Evolutionary conservation across 495 filamentous ascomycete species (phyloP).

Genomic region (Mytilinidion resinicola): DNA sequence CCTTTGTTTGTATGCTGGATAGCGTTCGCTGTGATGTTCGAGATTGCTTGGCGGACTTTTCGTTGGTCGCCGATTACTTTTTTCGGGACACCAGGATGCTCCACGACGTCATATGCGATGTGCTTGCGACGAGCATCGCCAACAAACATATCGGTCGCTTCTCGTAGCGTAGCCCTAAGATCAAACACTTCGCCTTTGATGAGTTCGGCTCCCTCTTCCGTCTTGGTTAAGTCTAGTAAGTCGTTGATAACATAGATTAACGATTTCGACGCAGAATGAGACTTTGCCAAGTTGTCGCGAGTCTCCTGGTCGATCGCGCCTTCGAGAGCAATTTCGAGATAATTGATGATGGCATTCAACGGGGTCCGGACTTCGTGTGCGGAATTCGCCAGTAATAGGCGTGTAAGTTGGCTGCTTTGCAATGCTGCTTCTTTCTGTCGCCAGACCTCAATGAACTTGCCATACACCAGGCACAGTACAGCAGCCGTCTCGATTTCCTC

Average conservation of each 20-base stretch:
- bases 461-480: slow-evolving; percentile 84
- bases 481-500: slow-evolving; percentile 82
- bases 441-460: slow-evolving; percentile 91
- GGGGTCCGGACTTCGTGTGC: slow-evolving; percentile 94
- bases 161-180: slow-evolving; percentile 61
- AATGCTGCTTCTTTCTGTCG: slow-evolving; percentile 81
- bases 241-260: slow-evolving; percentile 96
- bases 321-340: slow-evolving; percentile 88
- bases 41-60: slow-evolving; percentile 70
- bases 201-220: slow-evolving; percentile 72
- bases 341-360: slow-evolving; percentile 94
- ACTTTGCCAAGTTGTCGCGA: slow-evolving; percentile 76
- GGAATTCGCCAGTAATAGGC: slow-evolving; percentile 79
- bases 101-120: slow-evolving; percentile 59
- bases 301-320: slow-evolving; percentile 76
- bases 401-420: slow-evolving; percentile 74
- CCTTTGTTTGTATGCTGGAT: slow-evolving; percentile 74
- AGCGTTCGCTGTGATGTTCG: slow-evolving; percentile 80
- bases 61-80: slow-evolving; percentile 74
- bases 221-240: slow-evolving; percentile 84
- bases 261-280: slow-evolving; percentile 93
- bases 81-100: slow-evolving; percentile 63
- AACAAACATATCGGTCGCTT: slow-evolving; percentile 68
- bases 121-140: slow-evolving; percentile 71
- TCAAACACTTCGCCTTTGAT: slow-evolving; percentile 81